These are phyloP conservation scores for Bruguiera hainesii DNA, from an alignment of 441 rosid species.

Conservation along the genomic window DNA sequence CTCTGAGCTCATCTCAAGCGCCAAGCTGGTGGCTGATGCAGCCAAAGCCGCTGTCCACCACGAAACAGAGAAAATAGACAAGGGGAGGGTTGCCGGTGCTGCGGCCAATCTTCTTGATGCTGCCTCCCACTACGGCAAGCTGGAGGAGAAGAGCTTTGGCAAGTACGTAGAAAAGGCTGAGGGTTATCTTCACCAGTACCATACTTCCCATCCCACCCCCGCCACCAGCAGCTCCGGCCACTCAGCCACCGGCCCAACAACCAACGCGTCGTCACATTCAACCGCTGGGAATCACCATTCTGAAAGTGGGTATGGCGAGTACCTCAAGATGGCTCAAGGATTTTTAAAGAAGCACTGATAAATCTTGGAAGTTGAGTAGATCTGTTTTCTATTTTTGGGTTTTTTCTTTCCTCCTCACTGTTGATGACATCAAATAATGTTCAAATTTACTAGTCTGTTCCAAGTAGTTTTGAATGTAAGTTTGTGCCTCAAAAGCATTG, in stretches of 20 bases:
- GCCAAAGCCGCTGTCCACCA: not conserved
- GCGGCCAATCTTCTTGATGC: not conserved
- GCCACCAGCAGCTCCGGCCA: not conserved
- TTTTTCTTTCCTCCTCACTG: too few relatives aligned
- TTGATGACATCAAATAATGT: too few relatives aligned
- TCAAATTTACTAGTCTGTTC: too few relatives aligned
- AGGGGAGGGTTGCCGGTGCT: not conserved
- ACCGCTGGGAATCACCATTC: not conserved
- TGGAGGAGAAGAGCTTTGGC: slow-evolving; percentile 1
- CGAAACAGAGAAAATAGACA: not conserved
- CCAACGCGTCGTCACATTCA: not conserved
- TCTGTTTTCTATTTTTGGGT: too few relatives aligned
- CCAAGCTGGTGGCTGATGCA: slow-evolving; percentile 1
- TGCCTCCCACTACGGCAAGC: not conserved
- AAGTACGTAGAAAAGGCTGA: not conserved
- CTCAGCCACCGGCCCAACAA: not conserved
- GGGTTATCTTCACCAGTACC: not conserved
- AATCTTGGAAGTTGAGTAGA: not conserved
- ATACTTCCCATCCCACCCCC: not conserved
- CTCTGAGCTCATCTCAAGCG: not conserved
- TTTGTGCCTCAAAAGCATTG: too few relatives aligned
- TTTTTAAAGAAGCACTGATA: not conserved
- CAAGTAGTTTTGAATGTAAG: too few relatives aligned
- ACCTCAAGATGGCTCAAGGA: not conserved
- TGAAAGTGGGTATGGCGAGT: not conserved